These are phyloP conservation scores for Chlamydomonas sp. DNA, from an alignment of 139 green algal species.

Conservation along the genomic window DNA sequence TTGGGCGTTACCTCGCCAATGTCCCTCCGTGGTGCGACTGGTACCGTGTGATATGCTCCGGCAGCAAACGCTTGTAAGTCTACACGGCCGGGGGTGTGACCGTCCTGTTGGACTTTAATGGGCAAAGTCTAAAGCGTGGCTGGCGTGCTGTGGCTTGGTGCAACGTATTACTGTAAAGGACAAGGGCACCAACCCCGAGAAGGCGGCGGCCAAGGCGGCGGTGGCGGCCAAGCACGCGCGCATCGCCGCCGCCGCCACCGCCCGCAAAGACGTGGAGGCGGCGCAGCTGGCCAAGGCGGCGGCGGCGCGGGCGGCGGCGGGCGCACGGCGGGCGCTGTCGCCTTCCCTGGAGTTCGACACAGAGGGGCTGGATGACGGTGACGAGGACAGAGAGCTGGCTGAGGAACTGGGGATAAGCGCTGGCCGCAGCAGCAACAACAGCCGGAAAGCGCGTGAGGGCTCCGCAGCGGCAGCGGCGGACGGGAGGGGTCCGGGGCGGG, in stretches of 20 bases:
- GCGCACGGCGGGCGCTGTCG: slow-evolving; percentile 9
- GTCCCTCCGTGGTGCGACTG: no score
- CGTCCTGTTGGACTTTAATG: no score
- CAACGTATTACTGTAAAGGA: background rate
- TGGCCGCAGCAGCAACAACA: no score
- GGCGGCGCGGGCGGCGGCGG: slow-evolving; percentile 26
- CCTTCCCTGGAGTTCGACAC: background rate
- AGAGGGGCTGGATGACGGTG: background rate
- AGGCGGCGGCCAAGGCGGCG: slow-evolving; percentile 26
- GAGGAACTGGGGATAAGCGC: no score
- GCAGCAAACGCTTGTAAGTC: no score
- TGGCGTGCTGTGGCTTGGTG: no score
- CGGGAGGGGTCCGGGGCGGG: background rate
- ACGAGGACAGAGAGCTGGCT: background rate
- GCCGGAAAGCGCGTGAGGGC: background rate
- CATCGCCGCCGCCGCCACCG: slow-evolving; percentile 8
- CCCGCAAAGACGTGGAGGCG: background rate
- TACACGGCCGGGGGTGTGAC: no score
- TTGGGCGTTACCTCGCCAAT: no score
- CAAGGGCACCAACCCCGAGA: slow-evolving; percentile 15
- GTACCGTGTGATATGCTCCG: no score
- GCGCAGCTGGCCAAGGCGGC: slow-evolving; percentile 4
- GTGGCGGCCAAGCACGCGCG: slow-evolving; percentile 29
- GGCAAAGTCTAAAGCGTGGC: no score
- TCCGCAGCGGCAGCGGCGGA: background rate